Conservation (phyloP, 441 rosid genomes). For the Euphorbia schlechtendalii region DNA sequence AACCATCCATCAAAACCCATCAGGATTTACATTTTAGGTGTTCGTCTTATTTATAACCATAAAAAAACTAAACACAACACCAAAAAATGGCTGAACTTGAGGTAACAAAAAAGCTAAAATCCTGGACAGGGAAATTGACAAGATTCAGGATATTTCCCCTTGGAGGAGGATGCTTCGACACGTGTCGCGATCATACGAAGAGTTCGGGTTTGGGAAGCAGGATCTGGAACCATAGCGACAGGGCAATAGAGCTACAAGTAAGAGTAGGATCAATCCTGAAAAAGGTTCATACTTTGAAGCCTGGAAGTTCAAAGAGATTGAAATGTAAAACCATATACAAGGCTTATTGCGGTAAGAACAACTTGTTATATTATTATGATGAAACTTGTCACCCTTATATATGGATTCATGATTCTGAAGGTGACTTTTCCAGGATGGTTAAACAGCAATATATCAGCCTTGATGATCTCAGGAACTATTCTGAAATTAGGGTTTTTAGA, state of each 20-base stretch:
- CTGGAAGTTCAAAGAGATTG: constrained; percentile 70
- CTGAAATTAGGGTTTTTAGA: constrained; percentile 69
- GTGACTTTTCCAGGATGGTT: constrained; percentile 72
- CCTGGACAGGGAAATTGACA: constrained; percentile 32
- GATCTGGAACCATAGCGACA: constrained; percentile 71
- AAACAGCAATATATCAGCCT: constrained; percentile 87
- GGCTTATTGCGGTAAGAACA: constrained; percentile 46
- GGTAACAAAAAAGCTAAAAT: background rate
- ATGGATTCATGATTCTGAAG: constrained; percentile 71
- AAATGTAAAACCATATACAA: constrained; percentile 69
- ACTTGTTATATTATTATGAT: constrained; percentile 63
- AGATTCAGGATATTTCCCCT: constrained; percentile 43
- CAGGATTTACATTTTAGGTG: background rate
- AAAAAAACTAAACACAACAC: no score
- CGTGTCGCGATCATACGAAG: constrained; percentile 61
- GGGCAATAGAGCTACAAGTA: constrained; percentile 68
- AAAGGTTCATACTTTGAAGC: constrained; percentile 74
- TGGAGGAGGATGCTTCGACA: constrained; percentile 69
- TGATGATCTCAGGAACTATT: constrained; percentile 69
- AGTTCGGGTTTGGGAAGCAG: constrained; percentile 55
- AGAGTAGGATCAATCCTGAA: constrained; percentile 79
- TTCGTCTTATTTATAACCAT: background rate
- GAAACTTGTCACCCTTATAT: constrained; percentile 77
- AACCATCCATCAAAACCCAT: constrained; percentile 17
- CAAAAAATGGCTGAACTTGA: no score